Evolutionary conservation across 768 basidiomycete genomes (phyloP).

Genomic region (Cantharellus cinnabarinus): DNA sequence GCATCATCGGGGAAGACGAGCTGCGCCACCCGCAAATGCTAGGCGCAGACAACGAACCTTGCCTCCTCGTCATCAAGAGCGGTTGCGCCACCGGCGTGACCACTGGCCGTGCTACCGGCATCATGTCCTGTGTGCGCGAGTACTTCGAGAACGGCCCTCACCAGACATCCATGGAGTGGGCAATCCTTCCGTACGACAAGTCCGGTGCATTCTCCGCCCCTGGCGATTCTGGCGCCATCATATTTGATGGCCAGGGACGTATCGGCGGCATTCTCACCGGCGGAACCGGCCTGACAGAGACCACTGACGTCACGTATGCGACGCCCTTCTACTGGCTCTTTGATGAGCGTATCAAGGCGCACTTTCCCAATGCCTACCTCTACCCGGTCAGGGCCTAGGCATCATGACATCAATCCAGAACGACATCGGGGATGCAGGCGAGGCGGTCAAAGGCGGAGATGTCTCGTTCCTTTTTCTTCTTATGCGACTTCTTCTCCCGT

Average conservation of each 20-base stretch:
- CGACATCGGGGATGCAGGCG: not conserved
- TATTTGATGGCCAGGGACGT: constrained; percentile 17
- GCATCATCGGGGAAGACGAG: constrained; percentile 12
- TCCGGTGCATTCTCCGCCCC: constrained; percentile 17
- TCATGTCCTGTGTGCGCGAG: constrained; percentile 13
- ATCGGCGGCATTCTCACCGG: constrained; percentile 21
- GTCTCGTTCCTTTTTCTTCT: too few relatives aligned
- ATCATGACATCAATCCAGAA: not conserved
- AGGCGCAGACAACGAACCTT: constrained; percentile 17
- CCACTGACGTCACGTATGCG: constrained; percentile 21
- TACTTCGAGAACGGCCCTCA: constrained; percentile 10
- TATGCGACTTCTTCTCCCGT: too few relatives aligned
- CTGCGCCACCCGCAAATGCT: constrained; percentile 13
- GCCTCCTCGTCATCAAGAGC: constrained; percentile 19
- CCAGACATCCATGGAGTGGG: constrained; percentile 15
- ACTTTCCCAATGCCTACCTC: constrained; percentile 10
- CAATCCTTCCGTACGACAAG: constrained; percentile 15
- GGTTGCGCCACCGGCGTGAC: constrained; percentile 21
- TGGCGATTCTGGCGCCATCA: constrained; percentile 22
- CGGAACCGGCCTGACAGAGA: constrained; percentile 14
- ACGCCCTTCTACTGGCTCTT: constrained; percentile 21
- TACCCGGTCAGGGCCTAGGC: not conserved
- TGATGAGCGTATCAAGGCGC: constrained; percentile 14
- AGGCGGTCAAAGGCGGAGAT: not conserved
- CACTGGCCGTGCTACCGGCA: constrained; percentile 19